Evolutionary conservation across 164 flowering plant genomes (phyloP).

Genomic region (Magnolia officinalis): DNA sequence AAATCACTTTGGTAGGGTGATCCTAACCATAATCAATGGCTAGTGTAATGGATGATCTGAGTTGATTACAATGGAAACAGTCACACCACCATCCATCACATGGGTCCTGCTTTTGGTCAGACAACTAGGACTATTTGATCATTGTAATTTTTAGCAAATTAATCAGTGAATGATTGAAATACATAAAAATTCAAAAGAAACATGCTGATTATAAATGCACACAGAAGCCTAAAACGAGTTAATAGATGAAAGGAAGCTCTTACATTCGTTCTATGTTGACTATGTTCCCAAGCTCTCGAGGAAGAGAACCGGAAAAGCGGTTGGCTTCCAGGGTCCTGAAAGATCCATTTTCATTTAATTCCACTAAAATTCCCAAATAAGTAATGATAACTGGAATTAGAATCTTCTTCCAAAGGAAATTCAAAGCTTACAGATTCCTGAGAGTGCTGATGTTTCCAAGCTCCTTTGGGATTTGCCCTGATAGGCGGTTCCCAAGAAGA

Average conservation of each 20-base stretch:
- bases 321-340: conserved; percentile 35
- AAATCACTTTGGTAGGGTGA: no score
- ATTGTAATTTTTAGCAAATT: no score
- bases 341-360: neutral
- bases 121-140: no score
- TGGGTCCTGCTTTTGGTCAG: no score
- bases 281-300: conserved; percentile 35
- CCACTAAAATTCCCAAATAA: neutral
- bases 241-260: neutral
- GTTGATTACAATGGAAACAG: no score
- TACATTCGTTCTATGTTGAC: conserved; percentile 28
- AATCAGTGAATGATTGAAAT: no score
- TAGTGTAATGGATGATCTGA: no score
- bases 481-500: conserved; percentile 32
- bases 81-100: no score
- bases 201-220: neutral
- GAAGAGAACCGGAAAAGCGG: conserved; percentile 29
- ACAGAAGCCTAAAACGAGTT: neutral
- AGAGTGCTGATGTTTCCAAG: conserved; percentile 42
- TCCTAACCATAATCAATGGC: no score
- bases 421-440: conserved; percentile 30
- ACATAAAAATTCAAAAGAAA: neutral
- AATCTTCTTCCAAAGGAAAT: neutral
- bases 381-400: neutral
- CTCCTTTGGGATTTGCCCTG: conserved; percentile 23